Percentiles rank a stretch among this genome's conserved stretches.
Conservation (phyloP, 495 filamentous ascomycete genomes). For the Trichocladium uniseriatum region DNA sequence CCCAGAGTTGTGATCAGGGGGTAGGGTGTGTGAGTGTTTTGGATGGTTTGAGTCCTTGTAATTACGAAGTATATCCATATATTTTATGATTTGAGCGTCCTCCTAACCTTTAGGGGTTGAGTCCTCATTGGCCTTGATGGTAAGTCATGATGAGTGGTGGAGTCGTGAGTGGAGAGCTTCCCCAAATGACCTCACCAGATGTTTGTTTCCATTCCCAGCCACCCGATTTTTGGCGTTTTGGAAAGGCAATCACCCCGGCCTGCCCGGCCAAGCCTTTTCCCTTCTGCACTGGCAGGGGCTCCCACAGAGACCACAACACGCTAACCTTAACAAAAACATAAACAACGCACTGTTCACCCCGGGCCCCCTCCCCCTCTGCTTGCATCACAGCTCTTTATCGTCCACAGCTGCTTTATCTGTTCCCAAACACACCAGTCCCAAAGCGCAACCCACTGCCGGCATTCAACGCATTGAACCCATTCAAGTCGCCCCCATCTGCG, state of each 20-base stretch:
- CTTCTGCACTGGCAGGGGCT: not conserved
- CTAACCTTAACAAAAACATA: slow-evolving; percentile 8
- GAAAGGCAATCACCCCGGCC: no score
- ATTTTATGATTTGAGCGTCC: not conserved
- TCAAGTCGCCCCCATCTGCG: slow-evolving; percentile 25
- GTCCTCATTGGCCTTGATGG: no score
- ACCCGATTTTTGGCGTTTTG: slow-evolving; percentile 15
- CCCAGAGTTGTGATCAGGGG: slow-evolving; percentile 17
- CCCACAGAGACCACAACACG: slow-evolving; percentile 2
- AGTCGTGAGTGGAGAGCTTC: slow-evolving; percentile 4
- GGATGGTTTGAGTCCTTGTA: no score
- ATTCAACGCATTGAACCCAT: no score
- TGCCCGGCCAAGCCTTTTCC: no score
- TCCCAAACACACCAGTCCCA: not conserved
- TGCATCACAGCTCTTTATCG: slow-evolving; percentile 1
- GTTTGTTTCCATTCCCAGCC: slow-evolving; percentile 6
- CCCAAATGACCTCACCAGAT: slow-evolving; percentile 10
- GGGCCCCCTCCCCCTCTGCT: not conserved
- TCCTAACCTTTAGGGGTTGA: no score
- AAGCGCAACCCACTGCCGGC: no score
- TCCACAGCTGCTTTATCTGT: no score
- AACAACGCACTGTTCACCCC: slow-evolving; percentile 4
- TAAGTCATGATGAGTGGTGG: no score
- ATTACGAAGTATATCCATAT: no score
- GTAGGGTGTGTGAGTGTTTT: no score